Base-by-base conservation (phyloP, 2,329 filamentous ascomycete genomes). In the Colletotrichum graminicola region DNA sequence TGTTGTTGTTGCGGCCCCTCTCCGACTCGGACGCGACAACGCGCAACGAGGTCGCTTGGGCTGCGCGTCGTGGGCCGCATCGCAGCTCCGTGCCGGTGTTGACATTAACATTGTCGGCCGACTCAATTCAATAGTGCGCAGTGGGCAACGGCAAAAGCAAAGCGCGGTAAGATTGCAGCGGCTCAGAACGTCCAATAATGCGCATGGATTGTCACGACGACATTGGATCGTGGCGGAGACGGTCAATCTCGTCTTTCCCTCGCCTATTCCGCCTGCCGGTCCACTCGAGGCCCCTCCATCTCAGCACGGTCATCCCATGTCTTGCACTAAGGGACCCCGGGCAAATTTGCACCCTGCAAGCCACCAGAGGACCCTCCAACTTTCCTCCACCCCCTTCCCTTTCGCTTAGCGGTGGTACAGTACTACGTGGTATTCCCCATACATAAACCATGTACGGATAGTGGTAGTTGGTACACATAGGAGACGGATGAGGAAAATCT, bases 221-320 rank as follows among this genome's bases (percentile, higher is more conserved):
- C 64, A 68, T 49, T 71, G 68, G 68, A 68, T 63, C 65, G 52
- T 68, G 60, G 68, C 68, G 65, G 65, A 71, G 65, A 63, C 54
- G 65, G 43, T 64, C 68, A 71, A 71, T 71, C 61, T 71, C 68
- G 65, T 63, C 68, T 71, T 68, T 71, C 60, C 59, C 26, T 71
- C 59, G 65, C 59, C 68, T 68, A 66, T 68, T 68, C 62, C 59
- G 59, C 68, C 59, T 63, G 65, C 54, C 45, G 57, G 59, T 60
- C 68, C 68, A 71, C 65, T 68, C n/a, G 52, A 63, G 54, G 59
- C 43, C 68, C 68, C 57, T 39, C 29, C 18, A 55, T 32, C 51
- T 32, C 52, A 23, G 52, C 68, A 60, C 59, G 43, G 52, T 64
- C 68, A 55, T 71, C 68, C 54, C 68, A 71, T 68, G 68, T 71